phyloP scores from a whole-genome alignment of 2,329 filamentous ascomycete genomes.

The Xylariaceae sp. region DNA sequence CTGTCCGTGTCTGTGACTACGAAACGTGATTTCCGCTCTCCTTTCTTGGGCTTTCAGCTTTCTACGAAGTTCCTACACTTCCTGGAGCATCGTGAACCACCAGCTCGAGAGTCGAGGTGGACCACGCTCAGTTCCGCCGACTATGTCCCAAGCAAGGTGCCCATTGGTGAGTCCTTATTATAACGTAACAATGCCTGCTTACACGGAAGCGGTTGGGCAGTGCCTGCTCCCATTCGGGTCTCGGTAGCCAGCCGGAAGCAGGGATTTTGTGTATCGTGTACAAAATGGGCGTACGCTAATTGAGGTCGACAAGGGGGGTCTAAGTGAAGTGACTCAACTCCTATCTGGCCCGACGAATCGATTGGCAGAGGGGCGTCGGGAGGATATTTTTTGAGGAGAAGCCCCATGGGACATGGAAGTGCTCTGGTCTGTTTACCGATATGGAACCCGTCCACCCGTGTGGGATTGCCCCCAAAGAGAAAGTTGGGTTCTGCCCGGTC shows the following conservation, averaged over 20 bases:
- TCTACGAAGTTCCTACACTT: not conserved
- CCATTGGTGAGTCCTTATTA: not conserved
- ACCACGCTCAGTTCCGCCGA: not conserved
- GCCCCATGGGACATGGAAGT: constrained; percentile 1
- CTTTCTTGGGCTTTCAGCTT: too few relatives aligned
- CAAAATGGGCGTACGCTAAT: not conserved
- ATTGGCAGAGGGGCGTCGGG: constrained; percentile 7
- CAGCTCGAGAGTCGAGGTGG: not conserved
- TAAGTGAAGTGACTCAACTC: constrained; percentile 12
- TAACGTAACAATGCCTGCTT: not conserved
- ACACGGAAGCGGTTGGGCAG: not conserved
- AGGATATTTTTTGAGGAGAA: constrained; percentile 2
- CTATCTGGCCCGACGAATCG: not conserved
- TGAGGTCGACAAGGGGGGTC: not conserved
- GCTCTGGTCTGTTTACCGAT: not conserved
- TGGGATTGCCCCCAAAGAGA: not conserved
- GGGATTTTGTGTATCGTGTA: constrained; percentile 4
- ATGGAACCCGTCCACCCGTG: constrained; percentile 9
- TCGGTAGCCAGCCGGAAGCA: constrained; percentile 6
- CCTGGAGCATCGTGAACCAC: not conserved
- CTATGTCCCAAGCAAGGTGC: not conserved
- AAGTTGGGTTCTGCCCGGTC: not conserved
- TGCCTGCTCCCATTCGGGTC: not conserved
- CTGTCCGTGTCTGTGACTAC: too few relatives aligned
- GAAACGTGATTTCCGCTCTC: too few relatives aligned